phyloP scores from a whole-genome alignment of 2,329 filamentous ascomycete species.

The Alternaria panax region DNA sequence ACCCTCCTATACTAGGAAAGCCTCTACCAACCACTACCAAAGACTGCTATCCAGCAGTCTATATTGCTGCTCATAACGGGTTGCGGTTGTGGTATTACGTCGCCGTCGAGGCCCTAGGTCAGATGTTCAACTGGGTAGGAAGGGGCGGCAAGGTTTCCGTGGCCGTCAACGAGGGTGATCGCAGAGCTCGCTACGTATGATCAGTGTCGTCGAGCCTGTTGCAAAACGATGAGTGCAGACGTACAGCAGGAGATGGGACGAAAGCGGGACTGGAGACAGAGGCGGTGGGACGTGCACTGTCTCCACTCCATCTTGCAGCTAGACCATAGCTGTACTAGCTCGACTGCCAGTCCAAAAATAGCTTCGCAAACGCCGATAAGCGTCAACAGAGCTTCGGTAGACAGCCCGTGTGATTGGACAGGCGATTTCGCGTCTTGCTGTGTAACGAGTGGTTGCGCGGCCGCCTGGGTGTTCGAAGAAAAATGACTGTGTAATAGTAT shows the following conservation, averaged over 20 bases:
- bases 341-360: not conserved
- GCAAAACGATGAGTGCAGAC: too few species aligned
- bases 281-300: too few species aligned
- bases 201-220: accelerated
- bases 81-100: not conserved
- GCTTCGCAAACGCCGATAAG: not conserved
- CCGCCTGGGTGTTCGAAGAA: too few species aligned
- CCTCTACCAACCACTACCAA: too few species aligned
- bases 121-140: accelerated
- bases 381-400: not conserved
- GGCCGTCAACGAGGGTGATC: accelerated
- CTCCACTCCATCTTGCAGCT: too few species aligned
- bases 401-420: not conserved
- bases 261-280: accelerated
- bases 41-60: too few species aligned
- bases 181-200: too few species aligned
- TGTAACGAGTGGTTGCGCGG: too few species aligned
- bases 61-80: not conserved
- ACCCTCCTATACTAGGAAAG: too few species aligned
- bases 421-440: not conserved
- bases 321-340: too few species aligned
- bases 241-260: accelerated
- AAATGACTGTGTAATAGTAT: too few species aligned
- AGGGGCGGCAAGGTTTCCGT: too few species aligned
- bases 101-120: not conserved